Conservation (phyloP, 495 filamentous ascomycete genomes). For the Penicillium pulvis region DNA sequence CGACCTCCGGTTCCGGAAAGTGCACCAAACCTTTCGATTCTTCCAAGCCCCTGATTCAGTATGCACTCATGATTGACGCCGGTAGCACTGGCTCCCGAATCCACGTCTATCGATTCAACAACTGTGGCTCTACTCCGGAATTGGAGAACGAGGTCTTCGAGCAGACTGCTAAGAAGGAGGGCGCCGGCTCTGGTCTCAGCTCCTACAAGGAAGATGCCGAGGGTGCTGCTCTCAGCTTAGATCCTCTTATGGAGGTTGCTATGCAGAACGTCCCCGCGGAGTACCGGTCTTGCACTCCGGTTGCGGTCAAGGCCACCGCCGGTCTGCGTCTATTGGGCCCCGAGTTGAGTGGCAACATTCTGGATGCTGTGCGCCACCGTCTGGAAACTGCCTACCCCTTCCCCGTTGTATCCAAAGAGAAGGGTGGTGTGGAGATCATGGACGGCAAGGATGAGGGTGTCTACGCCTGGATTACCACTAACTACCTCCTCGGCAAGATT, state of each 20-base stretch:
- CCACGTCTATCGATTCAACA: constrained; percentile 98
- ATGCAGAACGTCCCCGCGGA: constrained; percentile 81
- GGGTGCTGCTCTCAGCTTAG: constrained; percentile 85
- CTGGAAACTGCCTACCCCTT: constrained; percentile 93
- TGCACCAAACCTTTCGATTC: constrained; percentile 81
- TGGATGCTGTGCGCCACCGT: constrained; percentile 79
- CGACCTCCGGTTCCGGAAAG: constrained; percentile 43
- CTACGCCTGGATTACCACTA: constrained; percentile 99
- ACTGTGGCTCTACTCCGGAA: constrained; percentile 94
- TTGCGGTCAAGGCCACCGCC: constrained; percentile 96
- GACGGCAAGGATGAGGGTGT: constrained; percentile 94
- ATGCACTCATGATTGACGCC: constrained; percentile 98
- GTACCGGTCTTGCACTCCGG: constrained; percentile 81
- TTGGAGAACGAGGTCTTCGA: constrained; percentile 90
- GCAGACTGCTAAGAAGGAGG: constrained; percentile 76
- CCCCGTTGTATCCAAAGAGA: constrained; percentile 81
- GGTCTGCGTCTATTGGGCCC: constrained; percentile 81
- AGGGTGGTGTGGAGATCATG: constrained; percentile 92
- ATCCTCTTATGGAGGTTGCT: constrained; percentile 82
- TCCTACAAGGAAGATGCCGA: constrained; percentile 82
- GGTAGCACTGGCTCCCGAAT: constrained; percentile 97
- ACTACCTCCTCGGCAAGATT: constrained; percentile 97
- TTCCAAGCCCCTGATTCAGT: constrained; percentile 91
- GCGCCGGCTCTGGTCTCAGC: constrained; percentile 80
- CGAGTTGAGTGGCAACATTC: constrained; percentile 80